A percentile compares a stretch with the other conserved stretches of the same genome.
phyloP scores from a whole-genome alignment of 1,284 basidiomycete genomes.

The Puccinia polysora region DNA sequence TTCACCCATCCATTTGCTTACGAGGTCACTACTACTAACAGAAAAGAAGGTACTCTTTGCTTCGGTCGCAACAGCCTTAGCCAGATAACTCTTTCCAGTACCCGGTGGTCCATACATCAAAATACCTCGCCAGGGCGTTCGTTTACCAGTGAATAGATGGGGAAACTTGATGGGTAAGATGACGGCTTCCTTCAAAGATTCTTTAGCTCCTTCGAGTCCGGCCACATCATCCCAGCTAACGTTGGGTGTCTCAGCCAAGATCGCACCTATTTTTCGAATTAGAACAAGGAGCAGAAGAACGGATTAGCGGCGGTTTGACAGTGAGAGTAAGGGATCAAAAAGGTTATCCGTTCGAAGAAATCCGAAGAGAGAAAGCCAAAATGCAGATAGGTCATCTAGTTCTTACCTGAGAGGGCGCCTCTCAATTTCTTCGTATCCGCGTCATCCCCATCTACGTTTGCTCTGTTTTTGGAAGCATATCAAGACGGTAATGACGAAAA shows the following conservation, averaged over 20 bases:
- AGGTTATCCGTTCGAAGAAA: too few relatives aligned
- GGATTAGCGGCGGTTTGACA: too few relatives aligned
- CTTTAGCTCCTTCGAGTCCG: constrained; percentile 88
- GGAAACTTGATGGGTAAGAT: constrained; percentile 98
- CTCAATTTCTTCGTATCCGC: constrained; percentile 93
- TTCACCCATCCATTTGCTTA: constrained; percentile 99
- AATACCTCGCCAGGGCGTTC: constrained; percentile 94
- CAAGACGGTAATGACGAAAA: too few relatives aligned
- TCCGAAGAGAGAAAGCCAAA: too few relatives aligned
- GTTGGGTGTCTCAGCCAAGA: constrained; percentile 88
- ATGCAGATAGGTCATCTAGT: not conserved
- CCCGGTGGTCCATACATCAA: constrained; percentile 92
- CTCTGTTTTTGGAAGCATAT: constrained; percentile 48
- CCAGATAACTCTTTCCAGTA: constrained; percentile 90
- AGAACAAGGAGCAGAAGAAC: too few relatives aligned
- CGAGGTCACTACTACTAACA: constrained; percentile 88
- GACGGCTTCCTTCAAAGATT: constrained; percentile 93
- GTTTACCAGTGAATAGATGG: constrained; percentile 94
- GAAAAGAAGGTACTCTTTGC: constrained; percentile 98
- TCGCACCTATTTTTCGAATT: constrained; percentile 65
- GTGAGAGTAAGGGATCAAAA: not conserved
- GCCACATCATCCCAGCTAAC: constrained; percentile 98
- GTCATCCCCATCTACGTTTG: constrained; percentile 72
- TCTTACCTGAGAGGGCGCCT: constrained; percentile 67
- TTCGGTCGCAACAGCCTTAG: constrained; percentile 97